Base-by-base conservation (phyloP, 2,329 filamentous ascomycete genomes). In the Penicillium sp. region DNA sequence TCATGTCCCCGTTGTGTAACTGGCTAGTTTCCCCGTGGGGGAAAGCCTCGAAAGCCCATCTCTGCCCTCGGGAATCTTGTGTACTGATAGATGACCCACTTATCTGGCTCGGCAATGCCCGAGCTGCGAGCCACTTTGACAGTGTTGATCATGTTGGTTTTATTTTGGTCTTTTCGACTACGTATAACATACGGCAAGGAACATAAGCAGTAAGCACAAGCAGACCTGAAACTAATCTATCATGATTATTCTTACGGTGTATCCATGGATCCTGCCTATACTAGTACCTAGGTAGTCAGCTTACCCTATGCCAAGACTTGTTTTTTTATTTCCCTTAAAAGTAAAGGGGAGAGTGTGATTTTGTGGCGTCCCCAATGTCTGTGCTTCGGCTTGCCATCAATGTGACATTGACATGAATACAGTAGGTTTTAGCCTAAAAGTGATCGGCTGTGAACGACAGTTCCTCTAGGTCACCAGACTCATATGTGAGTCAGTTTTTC, bases 311-410 rank as follows among this genome's bases (percentile, higher is more conserved):
- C 52, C 52, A 55, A 55, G 53, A 39, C 20, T 39, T 1, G 24
- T 14, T 26, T 38, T 31, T 18, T 32, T 26, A 26, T 22, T 43
- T 43, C 22, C 29, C 38, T 10, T 29, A 4, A 11, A 22, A 7
- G 16, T 38, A 39, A 29, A 49, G 14, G 37, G 20, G 24, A 51
- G 20, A 55, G 53, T 55, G 29, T 7, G 34, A 46, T 55, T 51
- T 13, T 31, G 53, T 55, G 53, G 53, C 53, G 53, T 29, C 13
- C 13, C 3, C 6, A 26, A 16, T 34, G 53, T 55, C 53, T 31
- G 53, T 55, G 53, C 53, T 55, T 24, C 16, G n/a, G 35, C 47
- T 45, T 44, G 48, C 53, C 45, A 14, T 42, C 52, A 16, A 55
- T 22, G 53, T 55, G 29, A 55, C 53, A 55, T 55, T 34, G 53